These are phyloP conservation scores for Apiospora marii DNA, from an alignment of 2,329 filamentous ascomycete genomes.

Conservation along the genomic window DNA sequence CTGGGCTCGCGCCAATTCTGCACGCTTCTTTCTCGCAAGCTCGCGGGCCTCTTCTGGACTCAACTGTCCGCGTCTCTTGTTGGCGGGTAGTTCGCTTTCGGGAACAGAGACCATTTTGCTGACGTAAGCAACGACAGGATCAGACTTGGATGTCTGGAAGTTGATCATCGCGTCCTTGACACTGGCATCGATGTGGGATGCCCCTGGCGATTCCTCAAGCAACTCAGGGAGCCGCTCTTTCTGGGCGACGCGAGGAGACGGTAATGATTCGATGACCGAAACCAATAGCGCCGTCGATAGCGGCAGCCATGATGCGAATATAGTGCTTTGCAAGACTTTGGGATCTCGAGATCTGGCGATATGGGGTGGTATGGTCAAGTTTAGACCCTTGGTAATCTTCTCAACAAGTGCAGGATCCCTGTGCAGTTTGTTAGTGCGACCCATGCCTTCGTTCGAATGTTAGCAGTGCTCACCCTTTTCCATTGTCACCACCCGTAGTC, in stretches of 20 bases:
- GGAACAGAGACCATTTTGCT: constrained; percentile 98
- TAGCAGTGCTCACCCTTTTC: constrained; percentile 72
- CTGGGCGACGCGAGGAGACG: constrained; percentile 83
- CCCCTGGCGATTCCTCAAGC: constrained; percentile 80
- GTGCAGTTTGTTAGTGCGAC: constrained; percentile 35
- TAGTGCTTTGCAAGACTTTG: constrained; percentile 80
- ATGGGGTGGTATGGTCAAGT: constrained; percentile 84
- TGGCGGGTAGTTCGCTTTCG: constrained; percentile 88
- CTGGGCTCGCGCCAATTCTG: constrained; percentile 78
- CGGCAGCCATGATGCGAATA: constrained; percentile 91
- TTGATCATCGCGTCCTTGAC: constrained; percentile 83
- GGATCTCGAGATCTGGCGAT: constrained; percentile 85
- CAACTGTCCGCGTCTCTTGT: constrained; percentile 79
- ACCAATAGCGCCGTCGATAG: constrained; percentile 92
- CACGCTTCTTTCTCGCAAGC: constrained; percentile 85
- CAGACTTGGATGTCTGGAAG: constrained; percentile 74
- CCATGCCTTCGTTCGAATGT: constrained; percentile 37
- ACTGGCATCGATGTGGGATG: constrained; percentile 70
- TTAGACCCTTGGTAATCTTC: constrained; percentile 93
- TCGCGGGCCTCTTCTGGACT: constrained; percentile 91
- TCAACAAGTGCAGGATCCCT: constrained; percentile 83
- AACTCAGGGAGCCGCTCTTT: constrained; percentile 80
- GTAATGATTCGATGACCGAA: constrained; percentile 91
- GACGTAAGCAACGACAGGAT: constrained; percentile 90
- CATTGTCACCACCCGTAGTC: constrained; percentile 81